Evolutionary conservation across 176 grass and related monocot species (phyloP).

Genomic region (Carex littledalei): DNA sequence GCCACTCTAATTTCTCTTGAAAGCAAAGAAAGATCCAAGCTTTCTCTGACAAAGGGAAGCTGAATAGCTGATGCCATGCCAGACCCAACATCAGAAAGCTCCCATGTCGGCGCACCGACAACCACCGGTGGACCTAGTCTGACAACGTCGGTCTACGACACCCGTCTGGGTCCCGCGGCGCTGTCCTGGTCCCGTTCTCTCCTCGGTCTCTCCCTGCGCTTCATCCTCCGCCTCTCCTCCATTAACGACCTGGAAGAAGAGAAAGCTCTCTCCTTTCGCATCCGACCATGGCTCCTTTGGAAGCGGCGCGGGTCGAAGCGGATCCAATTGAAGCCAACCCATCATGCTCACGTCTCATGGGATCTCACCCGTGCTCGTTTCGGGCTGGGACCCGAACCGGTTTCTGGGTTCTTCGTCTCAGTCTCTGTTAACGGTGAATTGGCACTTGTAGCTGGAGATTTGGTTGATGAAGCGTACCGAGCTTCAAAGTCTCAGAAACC

Average conservation of each 20-base stretch:
- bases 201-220: conserved; percentile 60
- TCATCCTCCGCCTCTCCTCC: conserved; percentile 41
- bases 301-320: conserved; percentile 35
- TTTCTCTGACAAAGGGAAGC: not conserved
- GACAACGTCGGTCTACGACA: conserved; percentile 73
- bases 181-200: conserved; percentile 64
- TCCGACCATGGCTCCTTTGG: conserved; percentile 70
- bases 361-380: conserved; percentile 56
- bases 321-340: conserved; percentile 33
- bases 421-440: conserved; percentile 60
- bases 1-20: not conserved
- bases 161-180: conserved; percentile 51
- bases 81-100: conserved; percentile 34
- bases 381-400: conserved; percentile 40
- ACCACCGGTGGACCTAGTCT: conserved; percentile 29
- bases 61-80: conserved; percentile 33
- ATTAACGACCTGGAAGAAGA: conserved; percentile 37
- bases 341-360: conserved; percentile 49
- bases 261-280: conserved; percentile 38
- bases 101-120: conserved; percentile 19
- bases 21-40: not conserved
- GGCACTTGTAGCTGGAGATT: conserved; percentile 63
- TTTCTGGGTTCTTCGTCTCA: conserved; percentile 53
- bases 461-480: conserved; percentile 42
- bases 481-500: conserved; percentile 28